Percentiles rank a stretch among this genome's conserved stretches.
Conservation (phyloP, 2,329 filamentous ascomycete genomes). For the Trichoderma asperellum region DNA sequence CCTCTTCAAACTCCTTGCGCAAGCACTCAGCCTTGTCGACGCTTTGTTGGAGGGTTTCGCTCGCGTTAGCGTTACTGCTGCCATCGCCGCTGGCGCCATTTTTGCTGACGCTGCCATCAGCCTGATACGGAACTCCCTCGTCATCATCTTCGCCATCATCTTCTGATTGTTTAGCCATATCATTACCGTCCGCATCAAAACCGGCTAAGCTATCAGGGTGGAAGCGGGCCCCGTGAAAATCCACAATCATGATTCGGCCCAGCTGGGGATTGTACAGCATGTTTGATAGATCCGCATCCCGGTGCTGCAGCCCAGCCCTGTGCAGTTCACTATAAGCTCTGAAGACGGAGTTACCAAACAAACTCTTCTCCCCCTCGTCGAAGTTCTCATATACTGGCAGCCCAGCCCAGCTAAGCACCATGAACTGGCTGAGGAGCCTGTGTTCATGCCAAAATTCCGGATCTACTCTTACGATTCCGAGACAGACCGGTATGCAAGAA, state of each 20-base stretch:
- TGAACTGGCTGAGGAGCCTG: slow-evolving; percentile 38
- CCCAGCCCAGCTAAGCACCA: slow-evolving; percentile 42
- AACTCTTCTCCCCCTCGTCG: background rate
- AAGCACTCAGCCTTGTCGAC: background rate
- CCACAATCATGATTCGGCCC: slow-evolving; percentile 39
- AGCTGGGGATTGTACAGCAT: slow-evolving; percentile 38
- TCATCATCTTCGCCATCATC: background rate
- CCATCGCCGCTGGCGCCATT: background rate
- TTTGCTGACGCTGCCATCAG: background rate
- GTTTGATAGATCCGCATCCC: slow-evolving; percentile 40
- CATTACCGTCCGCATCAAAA: background rate
- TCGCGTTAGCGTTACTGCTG: background rate
- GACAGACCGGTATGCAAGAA: slow-evolving; percentile 41
- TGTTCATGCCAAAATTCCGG: slow-evolving; percentile 38
- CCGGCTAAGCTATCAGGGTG: slow-evolving; percentile 12
- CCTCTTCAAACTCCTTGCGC: background rate
- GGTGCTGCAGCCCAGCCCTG: slow-evolving; percentile 35
- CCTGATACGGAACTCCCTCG: background rate
- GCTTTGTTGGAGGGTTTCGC: background rate
- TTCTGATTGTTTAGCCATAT: background rate
- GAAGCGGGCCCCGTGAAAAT: slow-evolving; percentile 40
- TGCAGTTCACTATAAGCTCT: slow-evolving; percentile 29
- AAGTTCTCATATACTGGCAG: slow-evolving; percentile 17
- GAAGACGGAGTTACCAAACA: slow-evolving; percentile 16
- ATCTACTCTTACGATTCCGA: slow-evolving; percentile 40